Evolutionary conservation across 2,329 filamentous ascomycete species (phyloP).

Genomic region (Fusarium fracticaudum): DNA sequence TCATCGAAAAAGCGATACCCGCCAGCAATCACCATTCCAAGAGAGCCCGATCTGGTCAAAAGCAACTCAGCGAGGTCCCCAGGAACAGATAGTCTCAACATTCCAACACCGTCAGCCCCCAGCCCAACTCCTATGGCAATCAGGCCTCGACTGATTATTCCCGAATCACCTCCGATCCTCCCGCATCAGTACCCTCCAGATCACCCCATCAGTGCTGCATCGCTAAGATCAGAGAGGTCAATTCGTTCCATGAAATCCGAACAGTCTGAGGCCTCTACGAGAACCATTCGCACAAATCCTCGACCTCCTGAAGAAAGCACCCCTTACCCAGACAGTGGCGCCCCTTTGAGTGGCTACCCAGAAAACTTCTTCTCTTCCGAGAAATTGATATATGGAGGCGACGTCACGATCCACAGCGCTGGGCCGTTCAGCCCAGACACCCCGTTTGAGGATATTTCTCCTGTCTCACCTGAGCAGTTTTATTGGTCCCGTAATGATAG

Average conservation of each 20-base stretch:
- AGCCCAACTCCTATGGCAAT: conserved; percentile 46
- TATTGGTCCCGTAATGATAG: conserved; percentile 32
- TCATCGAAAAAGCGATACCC: background rate
- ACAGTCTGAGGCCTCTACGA: conserved; percentile 33
- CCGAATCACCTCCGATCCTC: conserved; percentile 29
- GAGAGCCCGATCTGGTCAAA: background rate
- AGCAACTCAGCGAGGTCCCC: background rate
- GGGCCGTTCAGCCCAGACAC: conserved; percentile 28
- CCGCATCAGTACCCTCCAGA: conserved; percentile 1
- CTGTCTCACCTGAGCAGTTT: conserved; percentile 24
- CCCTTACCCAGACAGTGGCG: conserved; percentile 40
- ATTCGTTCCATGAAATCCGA: background rate
- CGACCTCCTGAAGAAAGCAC: conserved; percentile 46
- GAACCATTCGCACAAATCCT: conserved; percentile 42
- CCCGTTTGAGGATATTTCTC: conserved; percentile 33
- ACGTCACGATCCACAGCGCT: conserved; percentile 19
- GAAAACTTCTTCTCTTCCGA: conserved; percentile 9
- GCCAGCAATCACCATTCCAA: background rate
- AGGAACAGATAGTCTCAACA: background rate
- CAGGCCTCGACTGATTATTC: conserved; percentile 45
- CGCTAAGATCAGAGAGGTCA: background rate
- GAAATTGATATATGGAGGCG: conserved; percentile 35
- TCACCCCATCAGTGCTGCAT: background rate
- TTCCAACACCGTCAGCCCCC: conserved; percentile 48
- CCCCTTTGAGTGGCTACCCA: conserved; percentile 38